A percentile compares a stretch with the other conserved stretches of the same genome.
Evolutionary conservation across 2,329 filamentous ascomycete species (phyloP).

Genomic region (Pseudogymnoascus sp.): DNA sequence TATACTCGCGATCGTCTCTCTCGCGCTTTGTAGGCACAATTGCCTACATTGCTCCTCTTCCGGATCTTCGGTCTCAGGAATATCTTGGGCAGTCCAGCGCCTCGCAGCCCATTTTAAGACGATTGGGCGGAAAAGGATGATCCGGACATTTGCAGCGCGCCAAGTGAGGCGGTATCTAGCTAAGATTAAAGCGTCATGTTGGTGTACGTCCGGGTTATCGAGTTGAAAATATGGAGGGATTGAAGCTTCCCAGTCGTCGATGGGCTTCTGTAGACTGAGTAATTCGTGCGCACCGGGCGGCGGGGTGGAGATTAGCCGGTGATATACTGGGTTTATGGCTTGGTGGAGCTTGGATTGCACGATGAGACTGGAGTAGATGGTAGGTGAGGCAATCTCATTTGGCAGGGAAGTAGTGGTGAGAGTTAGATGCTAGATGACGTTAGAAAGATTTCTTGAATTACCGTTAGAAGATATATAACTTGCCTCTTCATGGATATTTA

Average conservation of each 20-base stretch:
- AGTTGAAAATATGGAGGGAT: slow-evolving; percentile 34
- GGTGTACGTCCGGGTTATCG: slow-evolving; percentile 27
- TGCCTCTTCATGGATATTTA: slow-evolving; percentile 18
- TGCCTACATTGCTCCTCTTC: slow-evolving; percentile 32
- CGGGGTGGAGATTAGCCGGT: slow-evolving; percentile 36
- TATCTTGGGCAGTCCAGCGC: slow-evolving; percentile 23
- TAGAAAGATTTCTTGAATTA: neutral
- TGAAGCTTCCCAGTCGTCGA: slow-evolving; percentile 34
- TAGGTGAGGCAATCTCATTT: slow-evolving; percentile 31
- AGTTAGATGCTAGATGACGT: slow-evolving; percentile 26
- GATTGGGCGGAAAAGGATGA: slow-evolving; percentile 36
- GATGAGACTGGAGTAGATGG: slow-evolving; percentile 35
- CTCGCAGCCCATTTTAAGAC: slow-evolving; percentile 32
- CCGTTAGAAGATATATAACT: neutral
- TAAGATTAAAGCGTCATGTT: slow-evolving; percentile 31
- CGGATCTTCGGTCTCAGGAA: slow-evolving; percentile 27
- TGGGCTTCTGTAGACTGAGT: slow-evolving; percentile 32
- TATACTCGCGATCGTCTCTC: slow-evolving; percentile 34
- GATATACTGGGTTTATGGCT: slow-evolving; percentile 36
- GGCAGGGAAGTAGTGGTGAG: slow-evolving; percentile 31
- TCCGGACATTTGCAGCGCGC: slow-evolving; percentile 36
- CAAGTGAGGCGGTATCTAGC: slow-evolving; percentile 31
- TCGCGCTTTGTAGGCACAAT: slow-evolving; percentile 34
- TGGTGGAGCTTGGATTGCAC: slow-evolving; percentile 36
- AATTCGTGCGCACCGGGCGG: slow-evolving; percentile 35